These are phyloP conservation scores for Anthracocystis panici-leucophaei DNA, from an alignment of 1,284 basidiomycete species.

Conservation along the genomic window DNA sequence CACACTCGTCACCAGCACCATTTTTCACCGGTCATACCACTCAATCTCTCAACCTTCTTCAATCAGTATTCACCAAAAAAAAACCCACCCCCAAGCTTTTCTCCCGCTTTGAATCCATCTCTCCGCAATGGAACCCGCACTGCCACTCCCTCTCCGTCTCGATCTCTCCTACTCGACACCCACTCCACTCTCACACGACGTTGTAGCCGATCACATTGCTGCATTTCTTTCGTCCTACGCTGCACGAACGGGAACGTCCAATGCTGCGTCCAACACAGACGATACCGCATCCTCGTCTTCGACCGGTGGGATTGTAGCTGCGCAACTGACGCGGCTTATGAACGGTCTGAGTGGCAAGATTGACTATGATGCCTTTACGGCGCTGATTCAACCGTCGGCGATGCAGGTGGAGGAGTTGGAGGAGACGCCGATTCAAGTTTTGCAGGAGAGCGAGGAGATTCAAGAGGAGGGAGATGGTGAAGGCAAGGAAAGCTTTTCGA, in stretches of 20 bases:
- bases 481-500: slow-evolving; percentile 15
- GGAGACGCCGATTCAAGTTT: slow-evolving; percentile 5
- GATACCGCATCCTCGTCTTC: not conserved
- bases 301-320: slow-evolving; percentile 40
- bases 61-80: too few relatives aligned
- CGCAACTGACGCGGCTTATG: slow-evolving; percentile 35
- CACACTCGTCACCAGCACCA: not conserved
- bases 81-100: too few relatives aligned
- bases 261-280: slow-evolving; percentile 8
- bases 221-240: slow-evolving; percentile 36
- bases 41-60: too few relatives aligned
- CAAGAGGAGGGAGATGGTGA: not conserved
- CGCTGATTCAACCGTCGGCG: not conserved
- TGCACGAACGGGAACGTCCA: slow-evolving; percentile 31
- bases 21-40: not conserved
- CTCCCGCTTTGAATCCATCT: not conserved
- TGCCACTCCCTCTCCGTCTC: slow-evolving; percentile 34
- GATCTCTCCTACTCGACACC: slow-evolving; percentile 12
- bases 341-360: slow-evolving; percentile 40
- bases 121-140: slow-evolving; percentile 41
- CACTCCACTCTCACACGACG: slow-evolving; percentile 7
- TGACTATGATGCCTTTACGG: slow-evolving; percentile 27
- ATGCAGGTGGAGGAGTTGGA: not conserved
- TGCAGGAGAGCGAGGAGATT: not conserved
- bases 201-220: slow-evolving; percentile 20